A percentile compares a stretch with the other conserved stretches of the same genome.
Evolutionary conservation across 192 early-diverging fungal genomes (phyloP).

Genomic region (Coemansia reversa): DNA sequence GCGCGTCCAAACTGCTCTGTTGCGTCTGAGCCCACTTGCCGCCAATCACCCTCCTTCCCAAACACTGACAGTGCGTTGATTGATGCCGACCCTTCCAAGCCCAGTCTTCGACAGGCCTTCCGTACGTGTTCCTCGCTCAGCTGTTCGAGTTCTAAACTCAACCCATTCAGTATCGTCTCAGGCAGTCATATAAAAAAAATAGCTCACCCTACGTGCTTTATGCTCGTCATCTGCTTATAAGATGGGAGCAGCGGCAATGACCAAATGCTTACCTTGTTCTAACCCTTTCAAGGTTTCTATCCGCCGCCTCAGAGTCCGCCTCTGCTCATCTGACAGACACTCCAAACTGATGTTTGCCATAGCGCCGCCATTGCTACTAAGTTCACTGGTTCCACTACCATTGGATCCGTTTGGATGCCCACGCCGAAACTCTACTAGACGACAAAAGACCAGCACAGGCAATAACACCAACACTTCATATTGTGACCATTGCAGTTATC

Average conservation of each 20-base stretch:
- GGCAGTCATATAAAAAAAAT: neutral
- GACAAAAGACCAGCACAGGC: neutral
- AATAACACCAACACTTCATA: neutral
- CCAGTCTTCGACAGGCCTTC: conserved; percentile 15
- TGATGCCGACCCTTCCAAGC: conserved; percentile 17
- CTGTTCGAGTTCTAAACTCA: conserved; percentile 34
- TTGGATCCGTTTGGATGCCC: conserved; percentile 19
- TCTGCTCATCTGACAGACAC: conserved; percentile 41
- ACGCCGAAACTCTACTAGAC: conserved; percentile 26
- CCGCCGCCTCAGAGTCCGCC: conserved; percentile 43
- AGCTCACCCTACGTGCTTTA: neutral
- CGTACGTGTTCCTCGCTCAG: conserved; percentile 29
- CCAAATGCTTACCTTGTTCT: conserved; percentile 36
- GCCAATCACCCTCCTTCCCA: conserved; percentile 31
- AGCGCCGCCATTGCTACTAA: conserved; percentile 4
- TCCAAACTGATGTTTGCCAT: conserved; percentile 22
- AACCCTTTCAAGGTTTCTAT: conserved; percentile 34
- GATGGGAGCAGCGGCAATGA: neutral
- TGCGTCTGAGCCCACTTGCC: neutral
- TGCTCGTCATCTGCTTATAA: neutral
- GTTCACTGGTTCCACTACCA: conserved; percentile 13
- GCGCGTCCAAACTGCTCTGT: conserved; percentile 18
- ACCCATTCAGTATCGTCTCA: neutral
- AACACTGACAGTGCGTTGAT: conserved; percentile 34
- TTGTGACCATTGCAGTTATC: neutral